Conservation (phyloP, 139 green algal genomes). For the Pseudopediastrum boryanum region DNA sequence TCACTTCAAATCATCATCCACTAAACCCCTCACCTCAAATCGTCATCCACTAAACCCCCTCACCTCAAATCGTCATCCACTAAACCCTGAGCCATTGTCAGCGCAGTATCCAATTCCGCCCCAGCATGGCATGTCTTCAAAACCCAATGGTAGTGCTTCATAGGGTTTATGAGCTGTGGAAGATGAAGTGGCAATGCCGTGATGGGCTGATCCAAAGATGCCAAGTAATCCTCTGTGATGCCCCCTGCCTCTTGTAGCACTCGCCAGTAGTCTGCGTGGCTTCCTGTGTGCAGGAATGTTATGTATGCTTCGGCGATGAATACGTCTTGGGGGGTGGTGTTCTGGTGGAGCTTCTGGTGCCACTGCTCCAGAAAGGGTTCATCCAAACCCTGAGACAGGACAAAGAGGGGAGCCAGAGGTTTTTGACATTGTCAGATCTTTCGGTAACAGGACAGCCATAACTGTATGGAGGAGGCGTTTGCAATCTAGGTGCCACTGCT, state of each 20-base stretch:
- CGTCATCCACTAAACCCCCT: neutral
- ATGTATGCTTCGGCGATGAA: conserved; percentile 88
- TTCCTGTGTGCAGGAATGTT: conserved; percentile 67
- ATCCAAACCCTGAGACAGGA: conserved; percentile 78
- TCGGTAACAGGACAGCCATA: no score
- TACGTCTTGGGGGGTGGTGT: conserved; percentile 80
- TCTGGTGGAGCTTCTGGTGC: conserved; percentile 95
- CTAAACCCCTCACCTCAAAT: no score
- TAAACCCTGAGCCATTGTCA: conserved; percentile 73
- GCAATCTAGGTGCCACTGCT: no score
- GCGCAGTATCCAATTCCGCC: conserved; percentile 82
- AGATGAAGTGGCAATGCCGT: conserved; percentile 78
- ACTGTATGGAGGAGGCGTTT: no score
- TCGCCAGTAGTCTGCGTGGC: conserved; percentile 59
- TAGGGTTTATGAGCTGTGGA: conserved; percentile 84
- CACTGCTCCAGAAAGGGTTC: conserved; percentile 91
- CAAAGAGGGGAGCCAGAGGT: no score
- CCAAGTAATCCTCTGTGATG: conserved; percentile 76
- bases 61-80: conserved; percentile 68
- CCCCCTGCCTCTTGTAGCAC: conserved; percentile 77
- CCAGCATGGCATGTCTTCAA: conserved; percentile 83
- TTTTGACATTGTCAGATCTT: no score
- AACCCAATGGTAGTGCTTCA: conserved; percentile 90
- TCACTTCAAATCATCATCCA: no score
- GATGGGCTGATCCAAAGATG: conserved; percentile 71